Percentiles rank a stretch among this genome's conserved stretches.
phyloP scores from a whole-genome alignment of 1,284 basidiomycete genomes.

The Austroboletus novae-zelandiae region DNA sequence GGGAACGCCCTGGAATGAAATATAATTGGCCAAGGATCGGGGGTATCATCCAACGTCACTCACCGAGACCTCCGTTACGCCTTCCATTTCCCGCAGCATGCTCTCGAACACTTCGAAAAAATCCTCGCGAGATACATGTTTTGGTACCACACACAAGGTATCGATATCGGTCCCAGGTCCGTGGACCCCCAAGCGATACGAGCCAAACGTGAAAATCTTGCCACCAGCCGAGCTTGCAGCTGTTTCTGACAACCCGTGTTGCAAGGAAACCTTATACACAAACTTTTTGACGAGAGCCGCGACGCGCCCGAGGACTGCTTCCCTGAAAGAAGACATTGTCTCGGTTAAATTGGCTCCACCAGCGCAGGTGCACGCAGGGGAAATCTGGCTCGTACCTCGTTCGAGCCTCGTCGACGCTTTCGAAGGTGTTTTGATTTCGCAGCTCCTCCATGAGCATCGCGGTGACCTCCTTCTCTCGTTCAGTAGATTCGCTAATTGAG shows the following conservation, averaged over 20 bases:
- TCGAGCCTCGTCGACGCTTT: conserved; percentile 86
- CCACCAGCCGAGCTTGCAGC: conserved; percentile 88
- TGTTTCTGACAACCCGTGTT: conserved; percentile 81
- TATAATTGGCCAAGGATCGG: conserved; percentile 1
- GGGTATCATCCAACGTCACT: conserved; percentile 33
- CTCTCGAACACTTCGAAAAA: conserved; percentile 92
- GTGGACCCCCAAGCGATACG: conserved; percentile 94
- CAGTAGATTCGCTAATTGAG: conserved; percentile 71
- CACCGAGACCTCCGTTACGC: conserved; percentile 88
- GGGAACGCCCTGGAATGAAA: conserved; percentile 73
- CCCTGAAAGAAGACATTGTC: conserved; percentile 52
- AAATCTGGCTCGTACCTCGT: conserved; percentile 54
- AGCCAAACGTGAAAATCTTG: conserved; percentile 99
- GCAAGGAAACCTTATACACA: conserved; percentile 81
- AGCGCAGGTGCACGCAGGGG: conserved; percentile 1
- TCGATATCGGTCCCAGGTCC: conserved; percentile 97
- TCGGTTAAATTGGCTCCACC: conserved; percentile 6
- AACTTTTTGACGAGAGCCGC: conserved; percentile 92
- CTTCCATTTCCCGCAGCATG: conserved; percentile 86
- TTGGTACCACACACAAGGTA: conserved; percentile 97
- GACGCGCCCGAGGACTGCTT: conserved; percentile 89
- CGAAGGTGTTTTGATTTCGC: conserved; percentile 83
- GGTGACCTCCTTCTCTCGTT: conserved; percentile 81
- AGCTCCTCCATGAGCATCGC: conserved; percentile 87
- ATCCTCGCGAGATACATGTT: conserved; percentile 93